Percentiles rank a stretch among this genome's conserved stretches.
These are phyloP conservation scores for Ceratocystis cubensis DNA, from an alignment of 2,329 filamentous ascomycete genomes.

Conservation along the genomic window DNA sequence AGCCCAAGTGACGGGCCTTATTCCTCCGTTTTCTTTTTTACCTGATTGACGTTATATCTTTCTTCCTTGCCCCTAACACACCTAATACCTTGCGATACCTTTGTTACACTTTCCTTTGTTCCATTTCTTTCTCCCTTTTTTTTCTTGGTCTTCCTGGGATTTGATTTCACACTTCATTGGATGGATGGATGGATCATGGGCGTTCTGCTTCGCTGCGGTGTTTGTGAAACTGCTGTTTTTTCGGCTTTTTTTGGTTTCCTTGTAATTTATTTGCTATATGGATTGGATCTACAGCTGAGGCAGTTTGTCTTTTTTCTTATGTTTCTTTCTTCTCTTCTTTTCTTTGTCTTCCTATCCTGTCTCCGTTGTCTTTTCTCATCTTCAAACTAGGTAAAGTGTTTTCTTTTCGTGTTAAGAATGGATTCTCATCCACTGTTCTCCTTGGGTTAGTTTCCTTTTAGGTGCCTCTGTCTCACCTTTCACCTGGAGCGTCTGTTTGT, in stretches of 20 bases:
- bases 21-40: background rate
- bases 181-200: constrained; percentile 1
- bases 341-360: background rate
- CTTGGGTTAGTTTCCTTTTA: background rate
- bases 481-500: background rate
- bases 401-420: background rate
- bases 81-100: constrained; percentile 12
- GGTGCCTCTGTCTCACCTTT: background rate
- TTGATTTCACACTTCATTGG: constrained; percentile 10
- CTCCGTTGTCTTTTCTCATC: background rate
- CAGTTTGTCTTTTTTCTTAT: constrained; percentile 4
- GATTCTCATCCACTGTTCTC: background rate
- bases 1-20: no score
- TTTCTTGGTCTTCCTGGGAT: background rate
- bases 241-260: constrained; percentile 2
- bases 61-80: background rate
- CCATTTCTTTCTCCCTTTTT: background rate
- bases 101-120: background rate
- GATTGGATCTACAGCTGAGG: background rate
- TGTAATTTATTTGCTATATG: constrained; percentile 9
- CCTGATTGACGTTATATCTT: background rate
- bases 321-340: constrained; percentile 4
- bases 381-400: background rate
- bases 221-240: constrained; percentile 13
- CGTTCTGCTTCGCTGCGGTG: constrained; percentile 13